Conservation (phyloP, 441 rosid species). For the Biscutella auriculata region DNA sequence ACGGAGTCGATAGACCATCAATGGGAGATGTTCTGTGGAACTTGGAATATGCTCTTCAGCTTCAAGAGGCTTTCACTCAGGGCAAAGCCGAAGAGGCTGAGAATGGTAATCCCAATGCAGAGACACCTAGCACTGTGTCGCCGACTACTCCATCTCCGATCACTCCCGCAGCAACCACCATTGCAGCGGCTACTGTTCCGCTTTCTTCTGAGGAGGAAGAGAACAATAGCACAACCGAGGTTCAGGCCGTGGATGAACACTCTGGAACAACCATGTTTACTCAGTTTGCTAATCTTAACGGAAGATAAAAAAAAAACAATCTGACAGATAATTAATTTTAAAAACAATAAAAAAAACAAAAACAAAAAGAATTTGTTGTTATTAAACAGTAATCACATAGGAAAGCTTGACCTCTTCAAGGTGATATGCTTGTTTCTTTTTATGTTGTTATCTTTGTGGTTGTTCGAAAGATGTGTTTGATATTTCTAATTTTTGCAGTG, state of each 20-base stretch:
- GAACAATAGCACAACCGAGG: constrained; percentile 27
- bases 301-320: constrained; percentile 32
- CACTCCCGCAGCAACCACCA: constrained; percentile 20
- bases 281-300: constrained; percentile 43
- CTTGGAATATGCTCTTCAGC: constrained; percentile 83
- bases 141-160: constrained; percentile 16
- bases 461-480: neutral
- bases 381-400: constrained; percentile 2
- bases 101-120: constrained; percentile 9
- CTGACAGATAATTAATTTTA: neutral
- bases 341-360: neutral
- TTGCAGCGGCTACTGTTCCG: constrained; percentile 22
- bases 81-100: constrained; percentile 50
- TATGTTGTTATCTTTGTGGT: constrained; percentile 5
- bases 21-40: constrained; percentile 97
- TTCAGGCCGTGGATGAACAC: constrained; percentile 34
- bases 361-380: constrained; percentile 4
- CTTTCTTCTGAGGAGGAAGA: constrained; percentile 28
- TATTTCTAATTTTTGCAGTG: constrained; percentile 12
- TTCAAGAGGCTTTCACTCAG: constrained; percentile 60
- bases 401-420: neutral
- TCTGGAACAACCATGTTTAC: constrained; percentile 55
- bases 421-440: constrained; percentile 12
- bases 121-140: constrained; percentile 14
- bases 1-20: constrained; percentile 77